Evolutionary conservation across 2,329 filamentous ascomycete species (phyloP), one percentile per base, ranked within the genome.

Genomic region (Colletotrichum chlorophyti): DNA sequence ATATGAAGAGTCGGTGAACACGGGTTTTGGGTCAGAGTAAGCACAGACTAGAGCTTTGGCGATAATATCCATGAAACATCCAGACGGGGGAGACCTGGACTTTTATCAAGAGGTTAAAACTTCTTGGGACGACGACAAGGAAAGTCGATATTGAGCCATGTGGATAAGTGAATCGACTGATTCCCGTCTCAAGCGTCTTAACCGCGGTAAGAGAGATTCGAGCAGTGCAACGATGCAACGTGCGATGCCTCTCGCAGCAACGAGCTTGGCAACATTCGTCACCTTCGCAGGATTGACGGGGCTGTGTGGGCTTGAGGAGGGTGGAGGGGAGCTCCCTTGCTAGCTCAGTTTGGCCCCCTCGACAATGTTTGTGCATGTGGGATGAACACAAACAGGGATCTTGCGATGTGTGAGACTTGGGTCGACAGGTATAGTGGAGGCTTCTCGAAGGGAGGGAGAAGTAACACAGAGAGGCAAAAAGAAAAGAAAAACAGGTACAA

Each of bases 1-100:
- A 31, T 35, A 47, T 27, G 27, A 46, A 45, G 21, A 53, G 53
- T 58, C 53, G 53, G 53, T 46, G 53, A 52, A 43, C 15, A 7
- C 17, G n/a, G 21, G 12, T 8, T 32, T 21, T 32, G 34, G 32
- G 27, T n/a, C 31, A 47, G 26, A 23, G 21, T 8, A 21, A 53
- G 49, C 40, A 58, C 48, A 40, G 40, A 46, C 41, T 46, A 21
- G 29, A 23, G n/a, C n/a, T 47, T n/a, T 42, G 29, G n/a, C 31
- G 12, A 21, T 8, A 17, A 27, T n/a, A 32, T 45, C 48, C 38
- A 43, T 42, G 29, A 32, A 42, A 21, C 6, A 3, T 10, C 6
- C 11, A 8, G 15, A 42, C 31, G 23, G 37, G 47, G 53, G 27
- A 45, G 53, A 40, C 31, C 31, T 40, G 19, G 32, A 21, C 14